Conservation (phyloP, 148 eudicot species). For the Camellia sinensis region DNA sequence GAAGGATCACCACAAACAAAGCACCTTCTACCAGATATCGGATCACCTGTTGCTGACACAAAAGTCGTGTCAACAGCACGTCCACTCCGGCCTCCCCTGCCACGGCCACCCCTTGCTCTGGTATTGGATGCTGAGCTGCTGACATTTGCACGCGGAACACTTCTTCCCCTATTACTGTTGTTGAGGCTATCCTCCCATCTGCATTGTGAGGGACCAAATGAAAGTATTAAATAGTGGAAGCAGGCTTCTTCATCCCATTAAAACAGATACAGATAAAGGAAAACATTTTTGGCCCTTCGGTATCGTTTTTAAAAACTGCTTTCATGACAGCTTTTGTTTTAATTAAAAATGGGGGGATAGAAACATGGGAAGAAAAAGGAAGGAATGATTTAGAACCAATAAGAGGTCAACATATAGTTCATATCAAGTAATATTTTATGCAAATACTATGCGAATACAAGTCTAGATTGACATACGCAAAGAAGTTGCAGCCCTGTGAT, state of each 20-base stretch:
- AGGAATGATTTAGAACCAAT: not conserved
- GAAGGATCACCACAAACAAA: slow-evolving; percentile 82
- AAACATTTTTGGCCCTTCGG: not conserved
- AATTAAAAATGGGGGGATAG: not conserved
- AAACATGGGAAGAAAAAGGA: not conserved
- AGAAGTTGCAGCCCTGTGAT: slow-evolving; percentile 77
- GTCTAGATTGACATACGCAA: slow-evolving; percentile 57
- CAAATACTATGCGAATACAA: not conserved
- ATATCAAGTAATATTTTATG: not conserved
- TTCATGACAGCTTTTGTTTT: not conserved
- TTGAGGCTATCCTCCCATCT: slow-evolving; percentile 82
- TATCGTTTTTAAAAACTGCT: not conserved
- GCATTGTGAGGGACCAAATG: slow-evolving; percentile 15
- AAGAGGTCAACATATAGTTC: not conserved
- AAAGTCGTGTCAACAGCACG: slow-evolving; percentile 40
- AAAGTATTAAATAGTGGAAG: not conserved
- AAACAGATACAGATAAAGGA: not conserved
- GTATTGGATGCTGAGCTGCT: slow-evolving; percentile 33
- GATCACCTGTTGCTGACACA: slow-evolving; percentile 95
- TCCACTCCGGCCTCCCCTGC: slow-evolving; percentile 34
- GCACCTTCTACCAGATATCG: slow-evolving; percentile 64
- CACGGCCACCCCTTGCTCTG: slow-evolving; percentile 42
- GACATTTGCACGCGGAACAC: slow-evolving; percentile 29
- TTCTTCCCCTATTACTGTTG: slow-evolving; percentile 26
- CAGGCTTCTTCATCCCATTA: not conserved